Percentiles rank a stretch among this genome's conserved stretches.
These are phyloP conservation scores for Sanghuangporus sanghuang DNA, from an alignment of 1,284 basidiomycete species.

Conservation along the genomic window DNA sequence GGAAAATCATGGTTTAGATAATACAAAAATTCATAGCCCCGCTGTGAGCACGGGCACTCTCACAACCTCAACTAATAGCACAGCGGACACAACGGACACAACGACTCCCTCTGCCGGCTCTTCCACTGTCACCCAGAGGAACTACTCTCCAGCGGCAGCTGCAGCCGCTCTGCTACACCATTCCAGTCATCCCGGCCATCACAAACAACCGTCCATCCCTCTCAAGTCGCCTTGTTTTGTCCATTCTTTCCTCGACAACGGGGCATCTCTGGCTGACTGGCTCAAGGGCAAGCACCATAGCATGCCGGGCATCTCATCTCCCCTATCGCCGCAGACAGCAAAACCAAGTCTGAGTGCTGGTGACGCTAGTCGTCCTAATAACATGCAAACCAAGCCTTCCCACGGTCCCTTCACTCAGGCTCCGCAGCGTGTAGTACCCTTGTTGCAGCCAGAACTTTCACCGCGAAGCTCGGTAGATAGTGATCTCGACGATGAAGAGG, in stretches of 20 bases:
- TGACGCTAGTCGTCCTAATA: neutral
- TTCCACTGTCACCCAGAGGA: slow-evolving; percentile 6
- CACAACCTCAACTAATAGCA: neutral
- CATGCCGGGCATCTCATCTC: slow-evolving; percentile 18
- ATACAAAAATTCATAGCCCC: neutral
- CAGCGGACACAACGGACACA: neutral
- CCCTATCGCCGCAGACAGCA: slow-evolving; percentile 22
- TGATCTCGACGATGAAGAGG: slow-evolving; percentile 50
- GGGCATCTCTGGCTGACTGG: slow-evolving; percentile 68
- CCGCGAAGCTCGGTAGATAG: slow-evolving; percentile 22
- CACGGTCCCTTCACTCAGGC: slow-evolving; percentile 3
- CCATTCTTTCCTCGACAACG: slow-evolving; percentile 79
- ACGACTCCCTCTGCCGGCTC: neutral
- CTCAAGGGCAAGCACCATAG: slow-evolving; percentile 39
- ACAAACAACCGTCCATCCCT: slow-evolving; percentile 32
- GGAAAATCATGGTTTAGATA: neutral
- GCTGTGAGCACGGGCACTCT: neutral
- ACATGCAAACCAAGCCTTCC: slow-evolving; percentile 8
- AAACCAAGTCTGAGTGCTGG: neutral
- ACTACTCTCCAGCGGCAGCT: slow-evolving; percentile 20
- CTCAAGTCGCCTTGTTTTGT: slow-evolving; percentile 78
- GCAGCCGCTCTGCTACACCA: slow-evolving; percentile 21
- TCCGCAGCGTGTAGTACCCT: slow-evolving; percentile 17
- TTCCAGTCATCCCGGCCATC: slow-evolving; percentile 24
- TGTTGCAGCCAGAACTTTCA: slow-evolving; percentile 7